Evolutionary conservation across 768 basidiomycete genomes (phyloP).

Genomic region (Gymnopilus dilepis): DNA sequence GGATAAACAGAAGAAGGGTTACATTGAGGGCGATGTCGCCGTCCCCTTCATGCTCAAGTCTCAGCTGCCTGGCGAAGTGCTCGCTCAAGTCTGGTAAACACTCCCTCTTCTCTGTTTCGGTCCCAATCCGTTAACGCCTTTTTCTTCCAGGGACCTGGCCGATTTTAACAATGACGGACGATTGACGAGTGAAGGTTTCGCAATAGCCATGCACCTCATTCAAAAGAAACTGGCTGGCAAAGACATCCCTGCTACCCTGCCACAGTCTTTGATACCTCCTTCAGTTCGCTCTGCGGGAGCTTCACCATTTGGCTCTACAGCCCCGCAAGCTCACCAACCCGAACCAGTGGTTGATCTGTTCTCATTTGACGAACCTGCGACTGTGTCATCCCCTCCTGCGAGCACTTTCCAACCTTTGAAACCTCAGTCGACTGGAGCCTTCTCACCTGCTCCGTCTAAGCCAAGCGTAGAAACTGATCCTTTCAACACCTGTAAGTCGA

Average conservation of each 20-base stretch:
- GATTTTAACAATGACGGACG: slow-evolving; percentile 89
- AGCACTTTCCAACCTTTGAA: slow-evolving; percentile 36
- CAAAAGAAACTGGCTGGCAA: slow-evolving; percentile 82
- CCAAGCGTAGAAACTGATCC: slow-evolving; percentile 48
- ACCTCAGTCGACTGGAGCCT: slow-evolving; percentile 38
- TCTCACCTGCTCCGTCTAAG: slow-evolving; percentile 31
- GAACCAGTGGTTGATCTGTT: slow-evolving; percentile 53
- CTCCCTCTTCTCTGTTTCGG: neutral
- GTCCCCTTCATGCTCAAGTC: slow-evolving; percentile 97
- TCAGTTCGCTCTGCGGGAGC: slow-evolving; percentile 59
- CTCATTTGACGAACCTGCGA: slow-evolving; percentile 61
- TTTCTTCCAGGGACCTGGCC: slow-evolving; percentile 79
- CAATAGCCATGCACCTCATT: slow-evolving; percentile 94
- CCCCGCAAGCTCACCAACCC: slow-evolving; percentile 40
- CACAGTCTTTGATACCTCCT: slow-evolving; percentile 80
- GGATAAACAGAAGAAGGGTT: slow-evolving; percentile 75
- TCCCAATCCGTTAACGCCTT: slow-evolving; percentile 1
- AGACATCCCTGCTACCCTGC: slow-evolving; percentile 74
- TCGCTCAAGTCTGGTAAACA: slow-evolving; percentile 89
- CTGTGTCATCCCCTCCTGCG: slow-evolving; percentile 47
- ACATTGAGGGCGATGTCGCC: slow-evolving; percentile 91
- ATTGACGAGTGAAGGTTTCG: slow-evolving; percentile 90
- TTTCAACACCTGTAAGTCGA: slow-evolving; percentile 33
- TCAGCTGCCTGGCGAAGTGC: slow-evolving; percentile 74
- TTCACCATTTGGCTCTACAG: slow-evolving; percentile 44